phyloP scores from a whole-genome alignment of 805 yeast species.

The Metschnikowia koreensis region DNA sequence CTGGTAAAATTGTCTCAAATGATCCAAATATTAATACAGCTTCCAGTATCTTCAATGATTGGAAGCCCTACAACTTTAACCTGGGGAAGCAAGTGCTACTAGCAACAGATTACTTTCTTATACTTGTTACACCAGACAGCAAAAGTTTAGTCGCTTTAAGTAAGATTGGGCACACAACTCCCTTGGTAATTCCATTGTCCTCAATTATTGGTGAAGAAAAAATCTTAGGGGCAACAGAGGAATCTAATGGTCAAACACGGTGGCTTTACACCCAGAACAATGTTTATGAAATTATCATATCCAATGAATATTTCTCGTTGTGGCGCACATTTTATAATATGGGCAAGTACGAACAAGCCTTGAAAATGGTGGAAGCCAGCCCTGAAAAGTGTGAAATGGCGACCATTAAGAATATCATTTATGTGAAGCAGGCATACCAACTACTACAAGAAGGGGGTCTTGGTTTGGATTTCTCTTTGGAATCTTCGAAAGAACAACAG shows the following conservation, averaged over 20 bases:
- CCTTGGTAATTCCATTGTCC: slow-evolving; percentile 5
- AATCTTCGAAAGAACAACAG: background rate
- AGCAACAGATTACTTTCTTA: slow-evolving; percentile 32
- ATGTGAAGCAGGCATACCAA: slow-evolving; percentile 54
- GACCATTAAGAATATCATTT: slow-evolving; percentile 42
- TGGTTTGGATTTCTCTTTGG: slow-evolving; percentile 7
- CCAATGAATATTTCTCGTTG: slow-evolving; percentile 67
- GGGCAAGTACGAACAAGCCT: slow-evolving; percentile 61
- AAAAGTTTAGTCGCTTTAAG: slow-evolving; percentile 26
- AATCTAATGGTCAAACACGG: slow-evolving; percentile 48
- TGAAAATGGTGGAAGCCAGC: slow-evolving; percentile 24
- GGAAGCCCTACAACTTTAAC: slow-evolving; percentile 1
- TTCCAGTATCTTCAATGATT: slow-evolving; percentile 14
- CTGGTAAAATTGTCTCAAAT: slow-evolving; percentile 25
- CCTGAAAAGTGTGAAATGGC: background rate
- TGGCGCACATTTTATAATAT: slow-evolving; percentile 49
- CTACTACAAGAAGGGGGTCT: slow-evolving; percentile 27
- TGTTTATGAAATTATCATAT: slow-evolving; percentile 70
- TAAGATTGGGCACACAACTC: slow-evolving; percentile 25
- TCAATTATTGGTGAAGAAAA: slow-evolving; percentile 3
- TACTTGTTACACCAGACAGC: slow-evolving; percentile 19
- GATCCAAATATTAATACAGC: slow-evolving; percentile 30
- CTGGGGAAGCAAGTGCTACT: slow-evolving; percentile 17
- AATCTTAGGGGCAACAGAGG: slow-evolving; percentile 32
- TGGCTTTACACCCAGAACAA: slow-evolving; percentile 69